Base-by-base conservation (phyloP, 306 rosid species). In the Rubus idaeus region DNA sequence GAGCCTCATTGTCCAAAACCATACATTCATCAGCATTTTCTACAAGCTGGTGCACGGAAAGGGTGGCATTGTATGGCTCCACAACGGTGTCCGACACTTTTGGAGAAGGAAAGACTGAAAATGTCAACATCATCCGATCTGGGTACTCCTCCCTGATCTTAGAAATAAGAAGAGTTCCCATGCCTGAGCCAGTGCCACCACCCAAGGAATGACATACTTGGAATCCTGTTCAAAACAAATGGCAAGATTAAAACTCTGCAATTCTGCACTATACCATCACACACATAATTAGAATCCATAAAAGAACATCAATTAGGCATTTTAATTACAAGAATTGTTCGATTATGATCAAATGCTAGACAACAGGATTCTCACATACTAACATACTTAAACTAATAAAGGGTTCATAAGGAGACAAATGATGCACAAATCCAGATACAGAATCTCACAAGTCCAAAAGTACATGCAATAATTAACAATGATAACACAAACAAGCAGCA, bases 21-120 rank as follows among this genome's bases (percentile, higher is more conserved):
- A 92, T 92, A 80, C 97, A 92, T 47, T 92, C 97, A 81, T 92
- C 95, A 2, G 91, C 95, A 78, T 91, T 91, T 82, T 92, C 95
- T 8, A 92, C 95, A 58, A 92, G 97, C 90, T 92, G 97, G 70
- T 92, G 97, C 40, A 92, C 93, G 1, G 97, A 92, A 42, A 92
- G 92, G 0, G 97, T 92, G 67, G 97, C 97, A 83, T 92, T 92
- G 81, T 92, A 92, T 0, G 97, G 97, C 83, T 92, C 97, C n/a
- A 92, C 97, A 77, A 92, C 97, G 0, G 95, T 92, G 73, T 92
- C 95, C 0, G 97, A 92, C 3, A 92, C 97, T 87, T 92, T 92
- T 5, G 97, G 97, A 18, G 97, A 92, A 74, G 97, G 97, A 76
- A 92, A 92, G 13, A 86, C 89, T 0, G 89, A 86, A 76, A 86